phyloP scores from a whole-genome alignment of 441 rosid genomes.

The Gossypium lobatum region DNA sequence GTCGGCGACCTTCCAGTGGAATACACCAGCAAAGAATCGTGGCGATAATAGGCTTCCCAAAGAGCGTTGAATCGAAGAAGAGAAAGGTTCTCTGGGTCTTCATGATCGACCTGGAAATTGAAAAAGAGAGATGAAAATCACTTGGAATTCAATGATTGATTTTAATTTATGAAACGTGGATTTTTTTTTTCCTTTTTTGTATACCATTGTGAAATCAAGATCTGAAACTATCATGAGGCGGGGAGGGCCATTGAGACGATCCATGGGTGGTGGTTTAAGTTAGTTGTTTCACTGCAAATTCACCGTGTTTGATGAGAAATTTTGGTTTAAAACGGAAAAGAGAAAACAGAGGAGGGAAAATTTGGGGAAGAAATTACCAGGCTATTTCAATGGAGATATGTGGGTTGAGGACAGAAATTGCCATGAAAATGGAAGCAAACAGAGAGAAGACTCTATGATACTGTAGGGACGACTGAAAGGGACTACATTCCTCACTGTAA shows the following conservation, averaged over 20 bases:
- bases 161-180: background rate
- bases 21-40: conserved; percentile 68
- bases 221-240: conserved; percentile 56
- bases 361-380: background rate
- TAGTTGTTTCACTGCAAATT: background rate
- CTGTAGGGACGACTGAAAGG: background rate
- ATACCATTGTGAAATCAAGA: conserved; percentile 61
- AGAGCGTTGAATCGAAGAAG: conserved; percentile 73
- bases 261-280: conserved; percentile 26
- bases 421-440: background rate
- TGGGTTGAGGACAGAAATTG: background rate
- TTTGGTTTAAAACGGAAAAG: background rate
- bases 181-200: background rate
- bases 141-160: background rate
- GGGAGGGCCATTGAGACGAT: conserved; percentile 39
- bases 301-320: background rate
- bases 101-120: conserved; percentile 49
- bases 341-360: background rate
- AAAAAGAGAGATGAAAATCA: background rate
- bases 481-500: background rate
- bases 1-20: conserved; percentile 79
- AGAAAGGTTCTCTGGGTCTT: conserved; percentile 46
- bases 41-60: conserved; percentile 77
- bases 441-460: background rate
- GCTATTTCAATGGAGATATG: background rate